Conservation (phyloP, 2,329 filamentous ascomycete genomes). For the Verticillium klebahnii region DNA sequence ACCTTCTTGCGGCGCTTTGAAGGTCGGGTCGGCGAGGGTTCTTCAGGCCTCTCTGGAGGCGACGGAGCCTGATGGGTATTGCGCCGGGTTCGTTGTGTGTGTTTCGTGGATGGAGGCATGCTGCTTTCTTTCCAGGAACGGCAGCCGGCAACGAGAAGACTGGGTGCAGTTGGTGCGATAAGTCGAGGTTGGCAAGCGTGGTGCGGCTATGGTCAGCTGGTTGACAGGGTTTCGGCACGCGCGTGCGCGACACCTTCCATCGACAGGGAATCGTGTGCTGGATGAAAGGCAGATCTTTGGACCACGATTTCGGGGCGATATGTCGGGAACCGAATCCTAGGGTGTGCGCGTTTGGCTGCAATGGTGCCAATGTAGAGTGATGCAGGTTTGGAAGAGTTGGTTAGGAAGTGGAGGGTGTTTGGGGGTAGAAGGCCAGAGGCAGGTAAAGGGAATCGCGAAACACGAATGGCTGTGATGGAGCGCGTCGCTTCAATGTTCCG, state of each 20-base stretch:
- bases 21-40: conserved; percentile 57
- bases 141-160: neutral
- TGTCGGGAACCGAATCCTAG: neutral
- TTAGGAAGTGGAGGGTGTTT: neutral
- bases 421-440: neutral
- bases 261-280: neutral
- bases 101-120: conserved; percentile 34
- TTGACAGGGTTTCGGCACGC: neutral
- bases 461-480: neutral
- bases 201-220: neutral
- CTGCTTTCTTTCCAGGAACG: neutral
- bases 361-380: neutral
- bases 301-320: too few relatives aligned
- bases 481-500: neutral
- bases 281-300: neutral
- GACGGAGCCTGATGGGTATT: conserved; percentile 32
- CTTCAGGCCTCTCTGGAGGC: conserved; percentile 29
- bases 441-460: neutral
- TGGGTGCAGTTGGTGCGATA: neutral
- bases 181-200: neutral
- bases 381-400: neutral
- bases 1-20: conserved; percentile 62
- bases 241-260: neutral
- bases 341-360: neutral
- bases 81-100: conserved; percentile 31